These are phyloP conservation scores for Paxillus involutus DNA, from an alignment of 768 basidiomycete genomes.

Conservation along the genomic window DNA sequence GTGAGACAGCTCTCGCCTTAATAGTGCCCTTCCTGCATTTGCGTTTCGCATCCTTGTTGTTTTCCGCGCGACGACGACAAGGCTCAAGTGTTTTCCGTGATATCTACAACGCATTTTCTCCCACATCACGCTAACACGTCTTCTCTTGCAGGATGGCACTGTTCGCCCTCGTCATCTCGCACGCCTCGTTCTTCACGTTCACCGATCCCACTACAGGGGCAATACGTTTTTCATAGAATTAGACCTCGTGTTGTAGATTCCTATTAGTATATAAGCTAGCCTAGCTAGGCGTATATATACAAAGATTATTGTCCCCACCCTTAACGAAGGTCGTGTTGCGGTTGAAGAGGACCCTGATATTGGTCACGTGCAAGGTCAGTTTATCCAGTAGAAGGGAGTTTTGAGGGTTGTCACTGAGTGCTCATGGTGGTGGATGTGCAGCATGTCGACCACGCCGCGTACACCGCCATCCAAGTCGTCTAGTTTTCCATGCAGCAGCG, in stretches of 20 bases:
- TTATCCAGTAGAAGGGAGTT: not conserved
- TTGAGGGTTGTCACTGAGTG: not conserved
- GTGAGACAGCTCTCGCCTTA: conserved; percentile 12
- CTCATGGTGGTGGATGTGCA: conserved; percentile 18
- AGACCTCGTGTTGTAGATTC: conserved; percentile 16
- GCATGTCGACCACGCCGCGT: conserved; percentile 31
- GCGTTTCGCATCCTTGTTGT: conserved; percentile 12
- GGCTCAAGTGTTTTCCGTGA: not conserved
- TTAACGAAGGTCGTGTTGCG: not conserved
- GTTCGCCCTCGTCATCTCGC: conserved; percentile 31
- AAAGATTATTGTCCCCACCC: not conserved
- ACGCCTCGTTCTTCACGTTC: conserved; percentile 30
- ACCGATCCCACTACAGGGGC: conserved; percentile 33
- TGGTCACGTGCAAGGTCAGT: conserved; percentile 27
- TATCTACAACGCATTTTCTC: conserved; percentile 3
- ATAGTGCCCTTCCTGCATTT: not conserved
- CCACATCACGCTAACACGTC: conserved; percentile 26
- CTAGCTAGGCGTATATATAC: not conserved
- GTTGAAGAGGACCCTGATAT: conserved; percentile 8
- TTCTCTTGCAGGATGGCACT: conserved; percentile 33
- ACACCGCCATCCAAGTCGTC: conserved; percentile 20
- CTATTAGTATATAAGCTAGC: conserved; percentile 20
- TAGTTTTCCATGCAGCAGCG: not conserved
- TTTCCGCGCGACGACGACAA: conserved; percentile 21
- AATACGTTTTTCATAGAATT: conserved; percentile 29